Evolutionary conservation across 257 asterid genomes (phyloP), one percentile per base, ranked within the genome.

Genomic region (Ilex asprella): DNA sequence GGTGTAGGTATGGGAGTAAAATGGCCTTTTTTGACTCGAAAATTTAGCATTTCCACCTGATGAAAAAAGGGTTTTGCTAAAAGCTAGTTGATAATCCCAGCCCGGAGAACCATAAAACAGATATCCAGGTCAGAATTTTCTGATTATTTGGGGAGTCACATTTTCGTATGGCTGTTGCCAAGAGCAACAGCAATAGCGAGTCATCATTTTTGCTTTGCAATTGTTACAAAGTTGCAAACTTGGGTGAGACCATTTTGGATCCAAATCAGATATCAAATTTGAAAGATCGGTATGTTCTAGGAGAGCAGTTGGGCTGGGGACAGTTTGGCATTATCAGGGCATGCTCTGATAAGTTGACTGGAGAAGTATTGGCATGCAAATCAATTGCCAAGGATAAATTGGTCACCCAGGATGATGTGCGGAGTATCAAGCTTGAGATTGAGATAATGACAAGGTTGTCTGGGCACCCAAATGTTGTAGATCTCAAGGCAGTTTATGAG

Each of bases 401-500:
- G 70, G 88, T 86, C 69, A 82, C 94, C 8, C 78, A 64, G 39
- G 95, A 82, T 74, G 96, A 88, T 75, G 91, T 79, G 6, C 78
- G 76, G 2, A 82, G 92, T 70, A 79, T 88, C 73, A 86, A 81
- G 67, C 96, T 82, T 16, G 96, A 88, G 83, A 88, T 86, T 55
- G 95, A 88, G 56, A 86, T 88, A 30, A 86, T 88, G 95, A 82
- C 80, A 56, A 77, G 81, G 79, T 72, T 88, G n/a, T 84, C 94
- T 9, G 90, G 92, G 62, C 96, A 88, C 72, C 91, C 93, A 16
- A 81, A 82, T 46, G 94, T 87, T 31, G 95, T 84, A 10, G 85
- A 83, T 62, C 85, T 88, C 32, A 80, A 81, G 77, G 88, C 92
- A 3, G 96, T 85, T 68, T 87, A 79, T 27, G 96, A 88, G 79